These are phyloP conservation scores for Escovopsis sp. DNA, from an alignment of 2,329 filamentous ascomycete species.

Conservation along the genomic window DNA sequence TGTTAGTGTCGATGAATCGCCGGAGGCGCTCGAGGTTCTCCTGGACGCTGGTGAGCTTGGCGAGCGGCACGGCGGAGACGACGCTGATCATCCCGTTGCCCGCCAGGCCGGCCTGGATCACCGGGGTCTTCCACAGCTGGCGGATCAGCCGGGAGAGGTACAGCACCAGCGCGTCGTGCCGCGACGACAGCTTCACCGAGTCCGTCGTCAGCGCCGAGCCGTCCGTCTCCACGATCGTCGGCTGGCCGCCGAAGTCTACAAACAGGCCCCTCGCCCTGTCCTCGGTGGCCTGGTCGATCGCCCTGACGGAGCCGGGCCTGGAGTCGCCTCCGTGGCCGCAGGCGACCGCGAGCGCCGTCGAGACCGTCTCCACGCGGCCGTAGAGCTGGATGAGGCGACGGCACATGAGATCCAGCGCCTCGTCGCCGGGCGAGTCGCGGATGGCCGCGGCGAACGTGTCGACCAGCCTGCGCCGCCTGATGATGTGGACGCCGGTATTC, in stretches of 20 bases:
- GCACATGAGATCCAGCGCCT: constrained; percentile 68
- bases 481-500: constrained; percentile 75
- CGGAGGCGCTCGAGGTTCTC: constrained; percentile 65
- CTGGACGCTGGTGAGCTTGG: constrained; percentile 64
- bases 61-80: constrained; percentile 46
- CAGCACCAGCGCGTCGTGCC: constrained; percentile 74
- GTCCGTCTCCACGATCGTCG: constrained; percentile 62
- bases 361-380: constrained; percentile 75
- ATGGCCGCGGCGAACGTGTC: constrained; percentile 83
- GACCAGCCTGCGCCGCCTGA: constrained; percentile 70
- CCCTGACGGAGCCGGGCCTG: constrained; percentile 55
- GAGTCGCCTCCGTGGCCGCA: constrained; percentile 81
- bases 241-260: constrained; percentile 82
- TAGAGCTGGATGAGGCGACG: constrained; percentile 76
- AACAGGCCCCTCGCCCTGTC: constrained; percentile 77
- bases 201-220: constrained; percentile 63
- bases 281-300: constrained; percentile 71
- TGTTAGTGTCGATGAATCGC: constrained; percentile 76
- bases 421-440: constrained; percentile 55
- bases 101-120: constrained; percentile 42
- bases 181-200: constrained; percentile 71
- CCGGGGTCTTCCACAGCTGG: constrained; percentile 70
- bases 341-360: constrained; percentile 82
- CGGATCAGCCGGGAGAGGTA: constrained; percentile 83
- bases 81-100: constrained; percentile 49